phyloP scores from a whole-genome alignment of 1,139 yeast species.

The Candida tunisiensis region DNA sequence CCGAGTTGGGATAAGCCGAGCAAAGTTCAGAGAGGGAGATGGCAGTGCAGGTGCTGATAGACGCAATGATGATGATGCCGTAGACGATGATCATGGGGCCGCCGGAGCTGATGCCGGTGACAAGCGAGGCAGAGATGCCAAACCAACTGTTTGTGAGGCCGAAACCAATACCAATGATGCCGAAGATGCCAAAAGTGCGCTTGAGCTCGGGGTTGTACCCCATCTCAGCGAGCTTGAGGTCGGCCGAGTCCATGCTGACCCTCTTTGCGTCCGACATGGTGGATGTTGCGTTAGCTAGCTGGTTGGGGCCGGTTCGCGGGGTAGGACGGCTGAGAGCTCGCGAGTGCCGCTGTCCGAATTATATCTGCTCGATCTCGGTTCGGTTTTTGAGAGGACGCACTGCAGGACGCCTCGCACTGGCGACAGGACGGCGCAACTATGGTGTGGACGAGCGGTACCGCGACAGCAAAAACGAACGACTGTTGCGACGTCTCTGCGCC shows the following conservation, averaged over 20 bases:
- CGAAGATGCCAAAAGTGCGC: conserved; percentile 27
- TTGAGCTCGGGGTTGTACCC: conserved; percentile 13
- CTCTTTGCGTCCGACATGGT: too few species aligned
- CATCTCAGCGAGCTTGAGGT: conserved; percentile 8
- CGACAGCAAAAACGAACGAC: too few species aligned
- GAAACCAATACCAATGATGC: conserved; percentile 11
- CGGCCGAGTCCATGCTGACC: conserved; percentile 1
- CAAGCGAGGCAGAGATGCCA: conserved; percentile 10
- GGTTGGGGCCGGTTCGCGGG: too few species aligned
- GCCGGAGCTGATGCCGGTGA: conserved; percentile 9
- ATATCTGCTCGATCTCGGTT: too few species aligned
- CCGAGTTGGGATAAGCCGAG: conserved; percentile 56
- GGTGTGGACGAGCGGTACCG: too few species aligned
- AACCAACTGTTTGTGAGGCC: conserved; percentile 10
- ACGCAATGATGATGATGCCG: conserved; percentile 9
- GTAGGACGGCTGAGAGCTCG: too few species aligned
- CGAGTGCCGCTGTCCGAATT: too few species aligned
- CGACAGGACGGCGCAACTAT: too few species aligned
- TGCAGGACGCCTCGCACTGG: too few species aligned
- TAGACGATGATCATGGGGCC: conserved; percentile 10
- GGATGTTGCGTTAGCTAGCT: too few species aligned
- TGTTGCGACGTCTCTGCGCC: too few species aligned
- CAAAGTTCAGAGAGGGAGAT: conserved; percentile 49
- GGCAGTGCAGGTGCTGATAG: conserved; percentile 34
- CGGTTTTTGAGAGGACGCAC: too few species aligned